Evolutionary conservation across 805 yeast genomes (phyloP).

Genomic region (Candida khao-thaluensis): DNA sequence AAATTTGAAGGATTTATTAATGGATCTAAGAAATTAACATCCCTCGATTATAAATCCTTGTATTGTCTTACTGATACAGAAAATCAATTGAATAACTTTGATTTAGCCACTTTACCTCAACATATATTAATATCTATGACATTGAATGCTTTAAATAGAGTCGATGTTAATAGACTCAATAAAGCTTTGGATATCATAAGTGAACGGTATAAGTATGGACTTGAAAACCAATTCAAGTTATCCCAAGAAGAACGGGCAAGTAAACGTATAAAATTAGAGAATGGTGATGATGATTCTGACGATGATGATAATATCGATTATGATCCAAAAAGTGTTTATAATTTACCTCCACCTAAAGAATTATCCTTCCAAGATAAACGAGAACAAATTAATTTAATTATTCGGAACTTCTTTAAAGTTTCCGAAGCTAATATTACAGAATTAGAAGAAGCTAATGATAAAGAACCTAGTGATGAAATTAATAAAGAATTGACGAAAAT

Average conservation of each 20-base stretch:
- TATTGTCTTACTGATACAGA: conserved; percentile 63
- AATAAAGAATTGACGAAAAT: conserved; percentile 55
- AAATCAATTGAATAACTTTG: conserved; percentile 64
- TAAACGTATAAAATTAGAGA: conserved; percentile 6
- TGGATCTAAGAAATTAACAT: conserved; percentile 27
- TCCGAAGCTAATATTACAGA: conserved; percentile 34
- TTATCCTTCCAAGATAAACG: conserved; percentile 55
- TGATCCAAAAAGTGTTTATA: conserved; percentile 44
- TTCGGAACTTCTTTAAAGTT: conserved; percentile 56
- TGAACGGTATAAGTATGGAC: conserved; percentile 56
- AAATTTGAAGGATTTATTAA: conserved; percentile 44
- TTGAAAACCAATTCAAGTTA: conserved; percentile 10
- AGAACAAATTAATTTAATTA: conserved; percentile 53
- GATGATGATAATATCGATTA: conserved; percentile 34
- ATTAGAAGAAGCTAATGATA: conserved; percentile 15
- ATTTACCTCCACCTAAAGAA: conserved; percentile 57
- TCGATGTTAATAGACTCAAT: conserved; percentile 51
- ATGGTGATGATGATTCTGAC: conserved; percentile 25
- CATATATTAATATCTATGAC: conserved; percentile 65
- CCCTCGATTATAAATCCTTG: conserved; percentile 54
- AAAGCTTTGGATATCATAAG: conserved; percentile 70
- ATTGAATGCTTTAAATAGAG: conserved; percentile 59
- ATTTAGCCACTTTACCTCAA: conserved; percentile 65
- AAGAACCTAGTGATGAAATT: conserved; percentile 21
- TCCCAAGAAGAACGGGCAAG: conserved; percentile 3